Percentiles rank a stretch among this genome's conserved stretches.
Evolutionary conservation across 2,329 filamentous ascomycete genomes (phyloP).

Genomic region (Arthroderma sp.): DNA sequence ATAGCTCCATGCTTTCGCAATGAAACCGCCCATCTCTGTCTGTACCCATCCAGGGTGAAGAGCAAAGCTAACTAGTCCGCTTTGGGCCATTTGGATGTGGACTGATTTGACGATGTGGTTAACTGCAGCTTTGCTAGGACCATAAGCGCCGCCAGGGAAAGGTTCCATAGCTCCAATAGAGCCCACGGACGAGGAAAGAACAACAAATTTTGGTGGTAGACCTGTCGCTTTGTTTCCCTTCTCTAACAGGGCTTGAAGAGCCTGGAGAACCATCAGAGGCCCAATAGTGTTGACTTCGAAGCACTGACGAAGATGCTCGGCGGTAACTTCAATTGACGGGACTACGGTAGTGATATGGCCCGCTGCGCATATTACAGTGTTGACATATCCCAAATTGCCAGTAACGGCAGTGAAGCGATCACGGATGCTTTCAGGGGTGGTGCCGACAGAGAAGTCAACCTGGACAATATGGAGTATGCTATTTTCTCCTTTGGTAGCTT

Average conservation of each 20-base stretch:
- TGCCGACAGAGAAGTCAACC: constrained; percentile 17
- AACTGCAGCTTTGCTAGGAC: constrained; percentile 17
- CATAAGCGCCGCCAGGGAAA: constrained; percentile 18
- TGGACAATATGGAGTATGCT: constrained; percentile 14
- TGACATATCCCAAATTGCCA: constrained; percentile 21
- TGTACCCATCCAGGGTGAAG: constrained; percentile 32
- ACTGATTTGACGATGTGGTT: constrained; percentile 18
- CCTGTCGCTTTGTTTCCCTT: background rate
- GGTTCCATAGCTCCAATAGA: constrained; percentile 16
- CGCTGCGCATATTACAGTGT: constrained; percentile 21
- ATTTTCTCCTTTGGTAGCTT: background rate
- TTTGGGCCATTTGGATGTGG: constrained; percentile 19
- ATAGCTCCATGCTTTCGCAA: constrained; percentile 25
- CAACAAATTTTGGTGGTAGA: constrained; percentile 15
- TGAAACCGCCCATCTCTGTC: constrained; percentile 20
- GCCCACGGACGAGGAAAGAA: constrained; percentile 18
- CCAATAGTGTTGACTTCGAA: constrained; percentile 26
- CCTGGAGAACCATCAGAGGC: constrained; percentile 21
- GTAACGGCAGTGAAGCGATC: constrained; percentile 10
- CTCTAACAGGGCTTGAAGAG: constrained; percentile 16
- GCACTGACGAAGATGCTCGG: constrained; percentile 13
- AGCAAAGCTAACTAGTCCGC: constrained; percentile 15
- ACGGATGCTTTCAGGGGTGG: constrained; percentile 10
- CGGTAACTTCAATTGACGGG: constrained; percentile 35
- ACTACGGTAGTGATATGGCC: constrained; percentile 47